These are phyloP conservation scores for Eremochloa ophiuroides DNA, from an alignment of 176 grass and related monocot genomes.

Conservation along the genomic window DNA sequence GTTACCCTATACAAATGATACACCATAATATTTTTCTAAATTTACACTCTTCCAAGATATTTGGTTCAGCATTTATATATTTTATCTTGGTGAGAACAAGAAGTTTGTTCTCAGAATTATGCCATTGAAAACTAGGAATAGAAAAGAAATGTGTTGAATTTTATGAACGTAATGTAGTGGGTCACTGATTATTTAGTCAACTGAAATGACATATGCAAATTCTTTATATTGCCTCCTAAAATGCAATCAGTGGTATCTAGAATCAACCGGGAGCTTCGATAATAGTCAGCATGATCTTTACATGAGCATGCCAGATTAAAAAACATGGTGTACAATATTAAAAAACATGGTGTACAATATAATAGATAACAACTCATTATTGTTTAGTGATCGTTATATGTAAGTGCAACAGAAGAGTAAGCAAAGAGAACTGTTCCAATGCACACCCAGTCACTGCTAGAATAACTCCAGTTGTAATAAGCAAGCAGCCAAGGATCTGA, in stretches of 20 bases:
- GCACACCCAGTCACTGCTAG: conserved; percentile 73
- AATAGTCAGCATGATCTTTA: not conserved
- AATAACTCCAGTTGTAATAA: conserved; percentile 76
- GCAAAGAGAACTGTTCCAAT: conserved; percentile 5
- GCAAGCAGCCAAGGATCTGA: conserved; percentile 81
- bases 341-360: not conserved
- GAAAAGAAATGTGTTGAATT: not conserved
- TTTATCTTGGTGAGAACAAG: not conserved
- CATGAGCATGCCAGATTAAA: not conserved
- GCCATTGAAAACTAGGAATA: not conserved
- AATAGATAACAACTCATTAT: not conserved
- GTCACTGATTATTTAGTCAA: not conserved
- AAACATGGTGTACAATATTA: not conserved
- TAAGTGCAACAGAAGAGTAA: not conserved
- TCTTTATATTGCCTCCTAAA: conserved; percentile 15
- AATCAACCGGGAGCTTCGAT: not conserved
- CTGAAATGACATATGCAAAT: not conserved
- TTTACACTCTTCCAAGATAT: not conserved
- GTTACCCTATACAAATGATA: not conserved
- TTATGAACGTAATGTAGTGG: not conserved
- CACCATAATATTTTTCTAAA: not conserved
- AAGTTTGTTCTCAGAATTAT: not conserved
- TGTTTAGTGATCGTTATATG: conserved; percentile 13
- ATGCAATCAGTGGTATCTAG: not conserved
- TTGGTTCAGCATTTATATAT: conserved; percentile 16